Percentiles rank a stretch among this genome's conserved stretches.
Conservation (phyloP, 179 eudicot genomes). For the Silene coronaria region DNA sequence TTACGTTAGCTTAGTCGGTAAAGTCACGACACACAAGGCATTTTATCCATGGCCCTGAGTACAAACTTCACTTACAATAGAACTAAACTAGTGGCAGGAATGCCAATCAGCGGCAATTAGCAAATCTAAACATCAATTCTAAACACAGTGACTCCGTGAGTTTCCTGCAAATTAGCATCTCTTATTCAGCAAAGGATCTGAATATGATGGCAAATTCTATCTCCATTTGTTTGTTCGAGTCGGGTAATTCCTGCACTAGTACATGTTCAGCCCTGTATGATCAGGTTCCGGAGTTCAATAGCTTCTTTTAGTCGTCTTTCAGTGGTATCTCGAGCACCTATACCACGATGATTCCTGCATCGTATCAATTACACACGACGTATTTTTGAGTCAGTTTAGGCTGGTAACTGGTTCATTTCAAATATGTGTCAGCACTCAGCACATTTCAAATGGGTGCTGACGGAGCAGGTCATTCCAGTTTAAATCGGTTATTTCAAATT, state of each 20-base stretch:
- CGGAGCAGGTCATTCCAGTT: no score
- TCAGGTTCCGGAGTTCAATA: constrained; percentile 45
- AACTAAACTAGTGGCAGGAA: not conserved
- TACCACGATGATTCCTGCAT: constrained; percentile 44
- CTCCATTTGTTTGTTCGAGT: constrained; percentile 3
- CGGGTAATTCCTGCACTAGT: not conserved
- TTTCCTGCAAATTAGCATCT: constrained; percentile 1
- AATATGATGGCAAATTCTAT: constrained; percentile 5
- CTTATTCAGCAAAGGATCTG: constrained; percentile 13
- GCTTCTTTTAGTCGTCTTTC: constrained; percentile 65
- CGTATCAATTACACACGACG: not conserved
- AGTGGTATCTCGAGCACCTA: constrained; percentile 35
- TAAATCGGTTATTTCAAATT: no score
- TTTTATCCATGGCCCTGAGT: no score
- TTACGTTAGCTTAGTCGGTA: no score
- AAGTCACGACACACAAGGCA: no score
- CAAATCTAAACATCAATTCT: not conserved
- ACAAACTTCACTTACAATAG: not conserved
- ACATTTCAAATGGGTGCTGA: no score
- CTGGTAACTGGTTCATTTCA: no score
- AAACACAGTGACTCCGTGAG: not conserved
- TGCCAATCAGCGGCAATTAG: not conserved
- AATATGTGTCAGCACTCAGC: no score
- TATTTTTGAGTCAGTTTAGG: no score
- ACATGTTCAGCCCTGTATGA: constrained; percentile 19